phyloP scores from a whole-genome alignment of 108 stramenopile genomes.

The Pseudonitzschia multistriata region DNA sequence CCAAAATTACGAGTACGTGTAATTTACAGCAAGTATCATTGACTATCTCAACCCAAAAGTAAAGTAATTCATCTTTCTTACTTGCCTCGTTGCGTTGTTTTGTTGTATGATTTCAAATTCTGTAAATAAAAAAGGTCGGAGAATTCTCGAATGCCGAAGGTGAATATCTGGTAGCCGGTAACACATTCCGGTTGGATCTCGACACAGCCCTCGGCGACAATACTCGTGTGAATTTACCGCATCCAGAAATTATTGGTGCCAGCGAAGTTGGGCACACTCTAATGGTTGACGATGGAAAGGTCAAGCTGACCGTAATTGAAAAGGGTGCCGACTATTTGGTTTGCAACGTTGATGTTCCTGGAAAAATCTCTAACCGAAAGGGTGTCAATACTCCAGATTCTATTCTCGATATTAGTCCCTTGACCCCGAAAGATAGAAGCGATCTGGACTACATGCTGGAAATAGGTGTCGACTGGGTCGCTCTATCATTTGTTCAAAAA shows the following conservation, averaged over 20 bases:
- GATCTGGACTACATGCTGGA: slow-evolving; percentile 87
- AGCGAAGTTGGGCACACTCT: slow-evolving; percentile 85
- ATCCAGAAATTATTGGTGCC: slow-evolving; percentile 92
- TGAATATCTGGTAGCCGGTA: slow-evolving; percentile 72
- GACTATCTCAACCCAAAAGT: too few species aligned
- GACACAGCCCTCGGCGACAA: slow-evolving; percentile 79
- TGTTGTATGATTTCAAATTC: not conserved
- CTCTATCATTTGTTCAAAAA: slow-evolving; percentile 92
- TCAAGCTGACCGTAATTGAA: slow-evolving; percentile 79
- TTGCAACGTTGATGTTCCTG: slow-evolving; percentile 85
- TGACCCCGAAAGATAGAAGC: slow-evolving; percentile 89
- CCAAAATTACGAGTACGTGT: slow-evolving; percentile 84
- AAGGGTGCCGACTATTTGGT: slow-evolving; percentile 83
- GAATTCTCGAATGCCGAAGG: slow-evolving; percentile 76
- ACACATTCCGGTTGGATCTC: slow-evolving; percentile 87
- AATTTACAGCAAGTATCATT: slow-evolving; percentile 5
- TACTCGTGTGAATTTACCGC: slow-evolving; percentile 86
- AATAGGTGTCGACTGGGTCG: slow-evolving; percentile 95
- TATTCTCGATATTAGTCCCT: slow-evolving; percentile 86
- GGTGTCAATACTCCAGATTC: slow-evolving; percentile 95
- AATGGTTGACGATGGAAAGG: slow-evolving; percentile 95
- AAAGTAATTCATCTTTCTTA: not conserved
- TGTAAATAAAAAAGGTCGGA: slow-evolving; percentile 46
- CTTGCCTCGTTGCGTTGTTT: not conserved
- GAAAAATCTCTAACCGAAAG: slow-evolving; percentile 88